phyloP scores from a whole-genome alignment of 305 asterid genomes.

The Fraxinus nigra region DNA sequence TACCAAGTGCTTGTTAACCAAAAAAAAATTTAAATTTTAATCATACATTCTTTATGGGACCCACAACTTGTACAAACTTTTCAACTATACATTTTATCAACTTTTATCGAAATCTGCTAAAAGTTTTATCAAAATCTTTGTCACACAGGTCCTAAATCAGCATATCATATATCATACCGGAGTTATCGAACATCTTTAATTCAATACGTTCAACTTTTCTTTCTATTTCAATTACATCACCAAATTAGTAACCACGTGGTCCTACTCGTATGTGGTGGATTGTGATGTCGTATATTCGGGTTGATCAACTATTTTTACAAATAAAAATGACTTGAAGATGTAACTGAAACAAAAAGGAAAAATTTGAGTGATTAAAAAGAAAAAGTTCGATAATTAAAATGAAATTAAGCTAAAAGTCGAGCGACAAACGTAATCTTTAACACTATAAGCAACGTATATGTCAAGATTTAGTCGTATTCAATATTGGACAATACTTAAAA shows the following conservation, averaged over 20 bases:
- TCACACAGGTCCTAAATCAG: not conserved
- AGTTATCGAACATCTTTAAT: not conserved
- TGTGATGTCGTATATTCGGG: too few species aligned
- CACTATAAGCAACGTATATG: too few species aligned
- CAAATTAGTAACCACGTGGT: not conserved
- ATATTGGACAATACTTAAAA: not conserved
- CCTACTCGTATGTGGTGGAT: too few species aligned
- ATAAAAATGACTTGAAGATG: not conserved
- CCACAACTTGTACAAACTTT: not conserved
- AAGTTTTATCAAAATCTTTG: not conserved
- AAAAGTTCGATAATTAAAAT: not conserved
- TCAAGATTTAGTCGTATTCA: too few species aligned
- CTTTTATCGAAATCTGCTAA: not conserved
- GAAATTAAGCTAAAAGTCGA: not conserved
- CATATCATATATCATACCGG: not conserved
- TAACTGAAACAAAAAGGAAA: not conserved
- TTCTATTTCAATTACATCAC: not conserved
- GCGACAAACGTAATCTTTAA: not conserved
- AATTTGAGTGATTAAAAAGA: not conserved
- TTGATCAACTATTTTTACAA: not conserved
- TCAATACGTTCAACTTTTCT: too few species aligned
- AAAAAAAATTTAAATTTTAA: too few species aligned
- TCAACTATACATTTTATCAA: not conserved
- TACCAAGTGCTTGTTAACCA: not conserved
- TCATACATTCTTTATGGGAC: too few species aligned